Conservation (phyloP, 1,139 yeast species). For the Sugiyamaella neomexicana region DNA sequence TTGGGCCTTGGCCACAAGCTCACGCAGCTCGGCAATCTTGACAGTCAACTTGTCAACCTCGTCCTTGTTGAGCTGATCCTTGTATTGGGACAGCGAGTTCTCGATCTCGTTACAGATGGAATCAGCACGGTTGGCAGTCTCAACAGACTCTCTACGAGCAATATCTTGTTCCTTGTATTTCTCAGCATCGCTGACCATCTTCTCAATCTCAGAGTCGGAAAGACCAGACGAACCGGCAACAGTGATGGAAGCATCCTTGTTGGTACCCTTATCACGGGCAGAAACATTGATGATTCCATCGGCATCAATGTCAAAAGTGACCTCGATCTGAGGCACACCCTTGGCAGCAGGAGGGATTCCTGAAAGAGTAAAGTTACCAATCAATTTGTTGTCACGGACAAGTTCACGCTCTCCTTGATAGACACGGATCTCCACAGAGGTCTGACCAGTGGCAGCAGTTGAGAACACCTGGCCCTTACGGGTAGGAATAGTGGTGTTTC, state of each 20-base stretch:
- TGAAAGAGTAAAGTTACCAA: constrained; percentile 94
- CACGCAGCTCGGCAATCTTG: constrained; percentile 78
- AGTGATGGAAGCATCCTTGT: constrained; percentile 97
- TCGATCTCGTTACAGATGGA: constrained; percentile 96
- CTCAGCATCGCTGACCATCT: constrained; percentile 98
- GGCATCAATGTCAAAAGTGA: constrained; percentile 95
- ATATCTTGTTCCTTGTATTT: constrained; percentile 96
- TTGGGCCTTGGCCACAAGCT: constrained; percentile 90
- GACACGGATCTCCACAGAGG: constrained; percentile 97
- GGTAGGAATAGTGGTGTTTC: constrained; percentile 98
- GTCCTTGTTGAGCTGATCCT: constrained; percentile 84
- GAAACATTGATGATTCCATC: constrained; percentile 99
- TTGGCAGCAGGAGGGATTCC: constrained; percentile 98
- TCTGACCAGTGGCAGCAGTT: constrained; percentile 98
- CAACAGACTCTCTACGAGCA: constrained; percentile 92
- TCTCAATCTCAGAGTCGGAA: constrained; percentile 93
- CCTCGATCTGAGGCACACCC: constrained; percentile 99
- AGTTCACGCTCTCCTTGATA: constrained; percentile 99
- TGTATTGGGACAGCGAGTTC: constrained; percentile 89
- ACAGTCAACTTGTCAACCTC: constrained; percentile 85
- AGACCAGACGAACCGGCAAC: constrained; percentile 99
- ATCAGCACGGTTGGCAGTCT: constrained; percentile 95
- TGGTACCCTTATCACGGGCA: constrained; percentile 97
- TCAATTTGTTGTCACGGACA: constrained; percentile 96
- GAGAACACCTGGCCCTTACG: constrained; percentile 97